phyloP scores from a whole-genome alignment of 1,284 basidiomycete species.

The Fistulina hepatica region DNA sequence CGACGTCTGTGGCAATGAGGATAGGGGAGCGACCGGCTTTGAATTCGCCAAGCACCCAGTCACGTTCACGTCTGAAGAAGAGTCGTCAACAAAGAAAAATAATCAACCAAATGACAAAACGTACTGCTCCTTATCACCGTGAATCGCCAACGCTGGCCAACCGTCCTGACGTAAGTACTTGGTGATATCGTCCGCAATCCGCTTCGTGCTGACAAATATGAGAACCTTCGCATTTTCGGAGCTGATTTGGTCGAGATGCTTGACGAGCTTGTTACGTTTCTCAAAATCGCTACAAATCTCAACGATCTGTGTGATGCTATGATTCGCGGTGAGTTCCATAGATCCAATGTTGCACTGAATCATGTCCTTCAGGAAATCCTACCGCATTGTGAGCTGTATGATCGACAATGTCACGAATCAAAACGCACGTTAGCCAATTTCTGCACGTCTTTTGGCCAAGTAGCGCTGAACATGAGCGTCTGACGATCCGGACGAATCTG shows the following conservation, averaged over 20 bases:
- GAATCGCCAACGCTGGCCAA: conserved; percentile 97
- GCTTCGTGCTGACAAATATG: conserved; percentile 97
- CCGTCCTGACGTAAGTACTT: conserved; percentile 96
- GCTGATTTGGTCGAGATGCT: conserved; percentile 95
- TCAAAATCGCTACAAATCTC: conserved; percentile 98
- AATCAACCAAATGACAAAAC: conserved; percentile 23
- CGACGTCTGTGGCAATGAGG: conserved; percentile 95
- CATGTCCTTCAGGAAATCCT: conserved; percentile 94
- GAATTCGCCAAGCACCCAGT: conserved; percentile 98
- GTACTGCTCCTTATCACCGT: conserved; percentile 96
- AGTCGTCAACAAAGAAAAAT: conserved; percentile 14
- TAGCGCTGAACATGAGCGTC: conserved; percentile 95
- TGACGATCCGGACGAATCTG: conserved; percentile 97
- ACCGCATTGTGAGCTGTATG: conserved; percentile 10
- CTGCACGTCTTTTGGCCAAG: conserved; percentile 99
- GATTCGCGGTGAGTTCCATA: conserved; percentile 96
- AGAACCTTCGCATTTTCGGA: conserved; percentile 97
- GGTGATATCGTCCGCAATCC: conserved; percentile 96
- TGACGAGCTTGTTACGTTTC: conserved; percentile 92
- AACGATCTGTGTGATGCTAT: conserved; percentile 94
- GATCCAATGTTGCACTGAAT: conserved; percentile 99
- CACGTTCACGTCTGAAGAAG: conserved; percentile 79
- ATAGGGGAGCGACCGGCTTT: conserved; percentile 96
- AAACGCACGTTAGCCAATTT: conserved; percentile 73
- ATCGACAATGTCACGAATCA: background rate